Evolutionary conservation across 2,329 filamentous ascomycete genomes (phyloP).

Genomic region (Tricladium varicosporioides): DNA sequence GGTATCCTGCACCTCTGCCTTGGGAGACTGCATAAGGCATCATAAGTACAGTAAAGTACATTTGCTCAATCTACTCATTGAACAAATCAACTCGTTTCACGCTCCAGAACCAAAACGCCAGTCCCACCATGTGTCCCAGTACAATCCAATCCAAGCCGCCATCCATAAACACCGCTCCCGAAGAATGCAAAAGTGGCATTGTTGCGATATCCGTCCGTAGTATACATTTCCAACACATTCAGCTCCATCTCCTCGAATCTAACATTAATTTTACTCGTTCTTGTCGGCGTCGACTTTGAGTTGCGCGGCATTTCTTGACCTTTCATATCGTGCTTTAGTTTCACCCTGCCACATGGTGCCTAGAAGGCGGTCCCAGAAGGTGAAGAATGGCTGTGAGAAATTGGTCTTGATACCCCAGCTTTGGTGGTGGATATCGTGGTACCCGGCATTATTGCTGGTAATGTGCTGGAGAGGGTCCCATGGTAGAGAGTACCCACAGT

Average conservation of each 20-base stretch:
- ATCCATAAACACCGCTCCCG: conserved; percentile 14
- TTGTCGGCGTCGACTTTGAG: conserved; percentile 29
- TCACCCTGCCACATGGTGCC: conserved; percentile 54
- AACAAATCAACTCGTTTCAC: too few species aligned
- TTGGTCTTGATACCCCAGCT: conserved; percentile 99
- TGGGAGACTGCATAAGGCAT: neutral
- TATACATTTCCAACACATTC: conserved; percentile 6
- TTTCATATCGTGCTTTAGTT: conserved; percentile 28
- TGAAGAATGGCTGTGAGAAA: conserved; percentile 90
- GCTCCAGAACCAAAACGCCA: neutral
- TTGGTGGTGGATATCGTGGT: conserved; percentile 98
- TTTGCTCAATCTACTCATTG: neutral
- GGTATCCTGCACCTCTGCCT: conserved; percentile 21
- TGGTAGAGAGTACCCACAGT: conserved; percentile 93
- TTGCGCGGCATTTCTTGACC: conserved; percentile 31
- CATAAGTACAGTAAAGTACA: neutral
- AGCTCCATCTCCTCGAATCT: neutral
- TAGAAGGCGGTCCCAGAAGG: conserved; percentile 84
- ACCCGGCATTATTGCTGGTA: conserved; percentile 91
- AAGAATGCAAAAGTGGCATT: conserved; percentile 10
- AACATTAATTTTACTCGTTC: conserved; percentile 12
- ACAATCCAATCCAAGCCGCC: conserved; percentile 15
- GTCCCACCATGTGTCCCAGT: neutral
- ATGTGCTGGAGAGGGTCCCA: conserved; percentile 92
- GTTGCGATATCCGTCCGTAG: conserved; percentile 4